Evolutionary conservation across 192 early-diverging fungal genomes (phyloP).

Genomic region (Backusella westeae): DNA sequence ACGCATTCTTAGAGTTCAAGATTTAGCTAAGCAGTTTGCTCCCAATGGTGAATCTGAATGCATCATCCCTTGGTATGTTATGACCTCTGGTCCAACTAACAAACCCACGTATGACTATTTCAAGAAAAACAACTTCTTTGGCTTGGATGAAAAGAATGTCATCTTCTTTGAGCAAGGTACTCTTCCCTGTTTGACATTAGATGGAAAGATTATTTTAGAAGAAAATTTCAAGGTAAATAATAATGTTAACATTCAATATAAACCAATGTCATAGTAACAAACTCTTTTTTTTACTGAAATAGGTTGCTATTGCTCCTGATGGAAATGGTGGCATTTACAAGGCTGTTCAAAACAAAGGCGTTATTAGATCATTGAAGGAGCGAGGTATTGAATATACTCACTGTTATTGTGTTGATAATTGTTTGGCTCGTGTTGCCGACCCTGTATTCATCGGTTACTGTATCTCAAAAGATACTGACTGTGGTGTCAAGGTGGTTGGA

Average conservation of each 20-base stretch:
- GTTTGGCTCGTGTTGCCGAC: constrained; percentile 93
- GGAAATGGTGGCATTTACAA: constrained; percentile 90
- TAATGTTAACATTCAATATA: background rate
- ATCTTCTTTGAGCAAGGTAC: constrained; percentile 96
- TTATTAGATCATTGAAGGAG: constrained; percentile 72
- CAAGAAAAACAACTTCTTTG: constrained; percentile 82
- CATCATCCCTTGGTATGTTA: constrained; percentile 95
- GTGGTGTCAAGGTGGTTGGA: constrained; percentile 93
- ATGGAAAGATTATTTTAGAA: constrained; percentile 93
- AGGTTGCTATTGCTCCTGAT: constrained; percentile 81
- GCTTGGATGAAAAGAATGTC: constrained; percentile 78
- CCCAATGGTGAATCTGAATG: background rate
- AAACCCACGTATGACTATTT: constrained; percentile 77
- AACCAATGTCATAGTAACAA: background rate
- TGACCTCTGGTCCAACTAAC: constrained; percentile 95
- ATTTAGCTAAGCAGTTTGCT: constrained; percentile 43
- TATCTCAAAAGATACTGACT: constrained; percentile 83
- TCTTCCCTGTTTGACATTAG: constrained; percentile 85
- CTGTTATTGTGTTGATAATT: constrained; percentile 97
- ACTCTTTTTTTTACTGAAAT: background rate
- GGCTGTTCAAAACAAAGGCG: constrained; percentile 79
- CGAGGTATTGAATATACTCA: constrained; percentile 90
- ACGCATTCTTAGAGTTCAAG: constrained; percentile 81
- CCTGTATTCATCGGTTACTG: constrained; percentile 97
- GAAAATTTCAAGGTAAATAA: constrained; percentile 49